Evolutionary conservation across 2,329 filamentous ascomycete genomes (phyloP), one percentile per base, ranked within the genome.

Genomic region (Venturia aucupariae): DNA sequence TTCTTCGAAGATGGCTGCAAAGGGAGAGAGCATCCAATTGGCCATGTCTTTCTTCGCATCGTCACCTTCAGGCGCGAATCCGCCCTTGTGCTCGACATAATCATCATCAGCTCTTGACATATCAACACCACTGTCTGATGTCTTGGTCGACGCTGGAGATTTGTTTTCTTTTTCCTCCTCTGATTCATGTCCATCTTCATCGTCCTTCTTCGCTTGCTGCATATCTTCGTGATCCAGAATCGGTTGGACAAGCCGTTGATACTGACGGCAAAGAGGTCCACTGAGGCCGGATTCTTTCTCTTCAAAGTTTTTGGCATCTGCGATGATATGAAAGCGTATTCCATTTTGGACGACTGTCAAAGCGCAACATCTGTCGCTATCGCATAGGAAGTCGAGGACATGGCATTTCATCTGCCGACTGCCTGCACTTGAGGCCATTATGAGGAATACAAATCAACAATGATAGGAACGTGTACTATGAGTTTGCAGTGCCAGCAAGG

Each of bases 271-370:
- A 22, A 68, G 60, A 5, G 68, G 67, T 48, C 66, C 66, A 54
- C 67, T 68, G 4, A 67, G 65, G 10, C 67, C 64, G 19, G 68
- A 68, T 3, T 65, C 65, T 30, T 67, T 61, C 64, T 67, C 67
- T 54, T 69, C 60, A 15, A 73, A 64, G 17, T 69, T 65, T 22
- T 67, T 64, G 2, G 66, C 64, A 19, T 74, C 70, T n/a, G 71
- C 70, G 51, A 72, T 71, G 57, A 73, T 66, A 66, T 75, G 73
- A 32, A 72, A 73, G 10, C 72, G 69, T 7, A 69, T 65, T n/a
- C 69, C 67, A 62, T 72, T 69, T 35, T 70, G 67, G n/a, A 70
- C 65, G 2, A 69, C 70, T 0, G 72, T 75, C 35, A 75, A 62
- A 8, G 73, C 71, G 64, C 69, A 73, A 41, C 68, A 69, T 62